Evolutionary conservation across 352 stramenopile genomes (phyloP).

Genomic region (Phytophthora syringae): DNA sequence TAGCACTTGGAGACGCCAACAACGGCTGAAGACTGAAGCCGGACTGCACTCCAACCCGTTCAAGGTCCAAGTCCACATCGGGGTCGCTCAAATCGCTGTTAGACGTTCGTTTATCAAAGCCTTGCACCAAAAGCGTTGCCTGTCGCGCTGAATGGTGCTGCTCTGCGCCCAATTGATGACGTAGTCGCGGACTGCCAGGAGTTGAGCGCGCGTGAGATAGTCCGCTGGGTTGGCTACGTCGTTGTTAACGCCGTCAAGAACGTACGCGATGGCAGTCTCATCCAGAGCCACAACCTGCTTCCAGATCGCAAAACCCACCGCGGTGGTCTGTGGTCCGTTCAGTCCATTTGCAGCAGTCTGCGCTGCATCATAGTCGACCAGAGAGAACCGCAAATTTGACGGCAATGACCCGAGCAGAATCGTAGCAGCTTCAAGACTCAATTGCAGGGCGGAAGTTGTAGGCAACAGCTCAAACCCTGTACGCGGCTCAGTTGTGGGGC

Average conservation of each 20-base stretch:
- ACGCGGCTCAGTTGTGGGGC: constrained; percentile 46
- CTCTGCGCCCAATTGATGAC: constrained; percentile 59
- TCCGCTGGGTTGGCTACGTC: constrained; percentile 57
- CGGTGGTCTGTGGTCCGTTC: constrained; percentile 28
- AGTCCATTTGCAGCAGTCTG: constrained; percentile 28
- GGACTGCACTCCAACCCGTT: constrained; percentile 51
- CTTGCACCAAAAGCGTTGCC: constrained; percentile 69
- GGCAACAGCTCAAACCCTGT: constrained; percentile 73
- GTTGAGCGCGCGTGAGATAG: constrained; percentile 61
- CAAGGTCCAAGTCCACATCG: constrained; percentile 64
- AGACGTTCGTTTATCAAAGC: constrained; percentile 48
- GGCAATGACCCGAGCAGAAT: constrained; percentile 56
- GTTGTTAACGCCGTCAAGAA: constrained; percentile 68
- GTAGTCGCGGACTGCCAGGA: constrained; percentile 67
- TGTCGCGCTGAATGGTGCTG: constrained; percentile 54
- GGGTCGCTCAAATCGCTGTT: constrained; percentile 58
- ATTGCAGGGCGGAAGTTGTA: constrained; percentile 35
- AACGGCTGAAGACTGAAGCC: constrained; percentile 57
- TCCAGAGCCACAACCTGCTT: constrained; percentile 77
- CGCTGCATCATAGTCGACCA: constrained; percentile 64
- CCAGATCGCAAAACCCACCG: constrained; percentile 75
- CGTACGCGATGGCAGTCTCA: constrained; percentile 55
- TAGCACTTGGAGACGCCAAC: constrained; percentile 29
- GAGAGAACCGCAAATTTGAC: constrained; percentile 70
- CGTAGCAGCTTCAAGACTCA: constrained; percentile 65